phyloP scores from a whole-genome alignment of 1,139 yeast genomes.

The Saccharomyces pastorianus region DNA sequence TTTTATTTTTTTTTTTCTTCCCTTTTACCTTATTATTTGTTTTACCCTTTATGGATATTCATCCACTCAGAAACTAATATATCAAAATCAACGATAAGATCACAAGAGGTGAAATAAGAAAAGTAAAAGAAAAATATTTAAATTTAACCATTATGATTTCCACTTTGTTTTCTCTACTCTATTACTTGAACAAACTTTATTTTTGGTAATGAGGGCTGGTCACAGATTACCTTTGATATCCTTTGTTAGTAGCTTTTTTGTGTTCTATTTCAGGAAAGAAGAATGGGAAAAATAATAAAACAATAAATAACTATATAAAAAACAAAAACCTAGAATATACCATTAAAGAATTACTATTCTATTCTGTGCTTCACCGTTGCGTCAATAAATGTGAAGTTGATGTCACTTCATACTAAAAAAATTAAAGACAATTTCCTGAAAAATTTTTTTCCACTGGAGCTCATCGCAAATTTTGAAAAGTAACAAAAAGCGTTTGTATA shows the following conservation, averaged over 20 bases:
- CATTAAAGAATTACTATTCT: not conserved
- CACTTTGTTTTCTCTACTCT: not conserved
- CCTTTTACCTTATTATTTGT: slow-evolving; percentile 9
- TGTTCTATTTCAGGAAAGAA: not conserved
- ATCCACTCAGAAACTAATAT: not conserved
- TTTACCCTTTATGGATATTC: slow-evolving; percentile 9
- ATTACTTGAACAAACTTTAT: not conserved
- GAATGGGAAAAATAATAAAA: not conserved
- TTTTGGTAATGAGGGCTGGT: not conserved
- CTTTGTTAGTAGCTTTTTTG: not conserved
- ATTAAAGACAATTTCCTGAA: not conserved
- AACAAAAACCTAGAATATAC: not conserved
- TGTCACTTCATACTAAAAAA: not conserved
- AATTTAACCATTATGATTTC: not conserved
- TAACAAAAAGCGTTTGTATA: not conserved
- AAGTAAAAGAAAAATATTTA: not conserved
- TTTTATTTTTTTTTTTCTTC: not conserved
- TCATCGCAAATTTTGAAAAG: not conserved
- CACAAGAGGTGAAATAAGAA: not conserved
- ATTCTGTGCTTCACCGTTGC: not conserved
- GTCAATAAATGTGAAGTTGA: not conserved
- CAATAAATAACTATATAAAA: not conserved
- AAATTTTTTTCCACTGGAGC: not conserved
- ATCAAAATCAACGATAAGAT: not conserved
- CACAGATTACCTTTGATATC: not conserved